Evolutionary conservation across 2,329 filamentous ascomycete species (phyloP).

Genomic region (Venturia effusa): DNA sequence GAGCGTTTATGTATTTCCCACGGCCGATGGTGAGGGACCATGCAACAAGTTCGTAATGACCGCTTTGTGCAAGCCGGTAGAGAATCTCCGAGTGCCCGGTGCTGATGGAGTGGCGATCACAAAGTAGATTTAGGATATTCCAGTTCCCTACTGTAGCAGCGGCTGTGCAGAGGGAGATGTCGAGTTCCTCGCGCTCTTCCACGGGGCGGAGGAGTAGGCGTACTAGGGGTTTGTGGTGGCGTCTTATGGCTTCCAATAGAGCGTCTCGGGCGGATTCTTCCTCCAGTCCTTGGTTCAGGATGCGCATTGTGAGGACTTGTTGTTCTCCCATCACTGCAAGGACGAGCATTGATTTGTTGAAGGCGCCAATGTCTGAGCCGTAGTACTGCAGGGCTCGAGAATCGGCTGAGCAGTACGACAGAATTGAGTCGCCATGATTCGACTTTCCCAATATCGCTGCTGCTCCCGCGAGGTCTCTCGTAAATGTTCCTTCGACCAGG

Average conservation of each 20-base stretch:
- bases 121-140: not conserved
- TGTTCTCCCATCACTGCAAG: not conserved
- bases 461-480: not conserved
- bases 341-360: slow-evolving; percentile 1
- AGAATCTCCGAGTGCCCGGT: not conserved
- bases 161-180: not conserved
- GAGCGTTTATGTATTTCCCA: not conserved
- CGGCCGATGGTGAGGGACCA: not conserved
- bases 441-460: not conserved
- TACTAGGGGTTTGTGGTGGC: not conserved
- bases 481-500: not conserved
- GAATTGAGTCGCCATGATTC: not conserved
- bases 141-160: not conserved
- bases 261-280: not conserved
- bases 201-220: not conserved
- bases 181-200: not conserved
- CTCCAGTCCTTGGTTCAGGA: not conserved
- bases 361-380: not conserved
- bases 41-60: not conserved
- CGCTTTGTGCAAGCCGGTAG: not conserved
- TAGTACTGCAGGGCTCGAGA: not conserved
- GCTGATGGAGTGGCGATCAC: not conserved
- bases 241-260: not conserved
- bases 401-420: not conserved
- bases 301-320: not conserved